Percentiles rank a stretch among this genome's conserved stretches.
Evolutionary conservation across 352 stramenopile genomes (phyloP).

Genomic region (Elongisporangium senticosum): DNA sequence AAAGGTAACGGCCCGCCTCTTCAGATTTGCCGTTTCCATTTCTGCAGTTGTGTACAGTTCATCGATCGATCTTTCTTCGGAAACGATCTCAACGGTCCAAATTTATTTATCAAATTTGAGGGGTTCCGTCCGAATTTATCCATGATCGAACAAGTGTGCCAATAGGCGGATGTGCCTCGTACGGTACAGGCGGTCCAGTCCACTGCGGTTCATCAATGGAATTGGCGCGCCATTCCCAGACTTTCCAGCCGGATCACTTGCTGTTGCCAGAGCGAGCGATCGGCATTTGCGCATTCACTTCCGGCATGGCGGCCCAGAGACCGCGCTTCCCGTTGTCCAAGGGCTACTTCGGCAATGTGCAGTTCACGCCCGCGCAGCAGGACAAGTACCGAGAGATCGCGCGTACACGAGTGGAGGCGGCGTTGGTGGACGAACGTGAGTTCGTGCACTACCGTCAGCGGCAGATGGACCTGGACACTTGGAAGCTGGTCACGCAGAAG

Average conservation of each 20-base stretch:
- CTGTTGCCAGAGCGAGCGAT: background rate
- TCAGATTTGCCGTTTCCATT: background rate
- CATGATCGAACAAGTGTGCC: background rate
- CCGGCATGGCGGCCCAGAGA: background rate
- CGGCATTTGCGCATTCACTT: no score
- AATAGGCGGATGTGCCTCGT: background rate
- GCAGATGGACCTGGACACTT: constrained; percentile 28
- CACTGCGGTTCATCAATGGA: background rate
- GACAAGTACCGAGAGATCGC: constrained; percentile 23
- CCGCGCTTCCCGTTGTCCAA: constrained; percentile 15
- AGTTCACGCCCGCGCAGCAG: constrained; percentile 20
- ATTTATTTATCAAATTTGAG: background rate
- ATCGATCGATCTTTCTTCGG: background rate
- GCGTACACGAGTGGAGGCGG: constrained; percentile 14
- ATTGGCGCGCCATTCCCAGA: background rate
- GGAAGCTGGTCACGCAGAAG: constrained; percentile 34
- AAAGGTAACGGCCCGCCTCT: background rate
- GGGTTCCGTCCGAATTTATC: background rate
- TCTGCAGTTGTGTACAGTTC: background rate
- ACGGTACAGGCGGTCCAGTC: background rate
- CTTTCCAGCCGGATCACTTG: background rate
- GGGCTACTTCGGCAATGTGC: constrained; percentile 21
- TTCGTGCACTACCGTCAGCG: constrained; percentile 17
- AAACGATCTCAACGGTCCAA: background rate
- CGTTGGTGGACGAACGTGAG: constrained; percentile 28